Base-by-base conservation (phyloP, 2,329 filamentous ascomycete species). In the Ophiostoma fasciatum region DNA sequence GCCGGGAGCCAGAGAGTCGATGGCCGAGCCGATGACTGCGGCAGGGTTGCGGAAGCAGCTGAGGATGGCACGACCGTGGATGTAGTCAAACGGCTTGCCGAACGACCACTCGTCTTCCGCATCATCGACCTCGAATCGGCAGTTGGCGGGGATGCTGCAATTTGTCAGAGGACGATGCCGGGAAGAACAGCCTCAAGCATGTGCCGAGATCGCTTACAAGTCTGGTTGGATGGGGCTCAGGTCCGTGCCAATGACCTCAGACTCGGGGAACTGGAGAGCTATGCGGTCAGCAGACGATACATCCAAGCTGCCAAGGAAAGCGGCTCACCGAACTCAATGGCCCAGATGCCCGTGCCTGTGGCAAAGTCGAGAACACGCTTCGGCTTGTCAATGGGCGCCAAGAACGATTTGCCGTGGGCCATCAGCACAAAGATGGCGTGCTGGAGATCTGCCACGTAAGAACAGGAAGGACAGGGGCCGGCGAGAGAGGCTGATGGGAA, bases 271-370 rank as follows among this genome's bases (percentile, higher is more conserved):
- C n/a, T 35, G 23, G 4, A 32, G 28, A 10, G 42, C 41, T 39
- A 14, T 4, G 13, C 13, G 4, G 27, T 35, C 14, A 35, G 26
- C 14, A 6, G 25, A 22, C 15, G 22, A 7, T 11, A 18, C 8
- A 17, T 7, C 11, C n/a, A n/a, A n/a, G 12, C 23, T 9, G 17
- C 23, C 7, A 18, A 18, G 17, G 21, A 13, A 21, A 18, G n/a
- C n/a, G 17, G 35, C 33, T 17, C 13, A 47, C 71, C 74, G 59
- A 82, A 68, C 46, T 78, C 70, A 41, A 82, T 74, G 11, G 74
- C 72, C 77, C 77, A 81, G 53, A 73, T 72, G 31, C 66, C 66
- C 26, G 67, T 68, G 43, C 68, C 66, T 1, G 65, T 69, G 32
- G 63, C 65, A 35, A 57, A 45, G 37, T 57, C 55, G 10, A 57